Evolutionary conservation across 2,329 filamentous ascomycete genomes (phyloP), one percentile per base, ranked within the genome.

Genomic region (Trichoderma lentiforme): DNA sequence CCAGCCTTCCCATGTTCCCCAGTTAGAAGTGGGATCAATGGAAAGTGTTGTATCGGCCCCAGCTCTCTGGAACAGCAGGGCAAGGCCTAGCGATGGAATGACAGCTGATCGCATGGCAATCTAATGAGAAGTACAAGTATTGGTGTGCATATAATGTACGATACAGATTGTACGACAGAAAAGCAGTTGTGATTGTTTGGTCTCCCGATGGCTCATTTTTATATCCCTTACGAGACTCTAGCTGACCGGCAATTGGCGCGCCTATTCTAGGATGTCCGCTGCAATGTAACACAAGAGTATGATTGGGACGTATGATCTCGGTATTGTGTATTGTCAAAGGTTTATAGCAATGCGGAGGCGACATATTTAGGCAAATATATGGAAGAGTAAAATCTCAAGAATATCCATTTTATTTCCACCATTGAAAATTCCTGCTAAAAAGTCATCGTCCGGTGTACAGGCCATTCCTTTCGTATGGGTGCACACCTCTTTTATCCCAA

Each of bases 1-100:
- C 65, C 65, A 68, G 65, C 65, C 65, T 68, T 68, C 65, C 65
- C 65, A 68, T 2, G 65, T 58, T 2, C 65, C 65, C 65, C 65
- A 68, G 24, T 64, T 64, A 11, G 62, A 51, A 24, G 43, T 58
- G 34, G 65, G 65, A 36, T 68, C 53, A n/a, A 68, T 18, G 26
- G 51, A 43, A 21, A 68, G 65, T 6, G 65, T 58, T 30, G 65
- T 68, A 18, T 43, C 34, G 9, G 65, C 65, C 34, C 34, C n/a
- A 26, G 24, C 65, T 47, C 7, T 47, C 6, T 47, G 65, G 4
- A 6, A 12, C 8, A 68, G 53, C 26, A 68, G 53, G 32, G 18
- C 24, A 30, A 68, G 26, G 34, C 11, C 4, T 14, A 68, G 7
- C 30, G 65, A 43, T 18, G 34, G 18, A 43, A 47, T 21, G 34